phyloP scores from a whole-genome alignment of 805 yeast genomes.

The Yamadazyma sp. region DNA sequence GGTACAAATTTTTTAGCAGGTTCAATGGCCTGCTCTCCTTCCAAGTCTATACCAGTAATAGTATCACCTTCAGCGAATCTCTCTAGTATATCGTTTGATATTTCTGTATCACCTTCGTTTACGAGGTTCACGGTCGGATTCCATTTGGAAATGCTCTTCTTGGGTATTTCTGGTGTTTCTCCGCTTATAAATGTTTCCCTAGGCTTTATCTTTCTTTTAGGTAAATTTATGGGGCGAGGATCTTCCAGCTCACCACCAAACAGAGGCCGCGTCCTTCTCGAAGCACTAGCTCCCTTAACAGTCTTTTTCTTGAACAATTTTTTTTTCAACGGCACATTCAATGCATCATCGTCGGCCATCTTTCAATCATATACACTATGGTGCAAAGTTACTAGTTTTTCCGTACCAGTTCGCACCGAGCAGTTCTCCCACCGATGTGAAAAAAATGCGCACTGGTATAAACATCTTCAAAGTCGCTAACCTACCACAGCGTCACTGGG shows the following conservation, averaged over 20 bases:
- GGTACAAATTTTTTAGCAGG: conserved; percentile 14
- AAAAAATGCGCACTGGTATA: conserved; percentile 1
- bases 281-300: background rate
- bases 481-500: too few species aligned
- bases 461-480: too few species aligned
- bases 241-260: background rate
- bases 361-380: too few species aligned
- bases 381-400: background rate
- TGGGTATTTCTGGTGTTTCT: background rate
- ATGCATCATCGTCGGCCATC: conserved; percentile 5
- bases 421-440: too few species aligned
- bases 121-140: background rate
- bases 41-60: conserved; percentile 9
- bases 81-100: background rate
- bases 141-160: conserved; percentile 5
- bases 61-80: conserved; percentile 9
- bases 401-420: conserved; percentile 3
- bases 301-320: conserved; percentile 7
- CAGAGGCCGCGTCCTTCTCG: background rate
- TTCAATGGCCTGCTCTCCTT: conserved; percentile 3
- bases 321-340: conserved; percentile 9
- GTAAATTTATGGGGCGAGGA: background rate
- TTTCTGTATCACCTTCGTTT: background rate
- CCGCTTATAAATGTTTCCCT: conserved; percentile 6
- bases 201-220: conserved; percentile 1